Conservation (phyloP, 768 basidiomycete genomes). For the Boletellus ananiceps region DNA sequence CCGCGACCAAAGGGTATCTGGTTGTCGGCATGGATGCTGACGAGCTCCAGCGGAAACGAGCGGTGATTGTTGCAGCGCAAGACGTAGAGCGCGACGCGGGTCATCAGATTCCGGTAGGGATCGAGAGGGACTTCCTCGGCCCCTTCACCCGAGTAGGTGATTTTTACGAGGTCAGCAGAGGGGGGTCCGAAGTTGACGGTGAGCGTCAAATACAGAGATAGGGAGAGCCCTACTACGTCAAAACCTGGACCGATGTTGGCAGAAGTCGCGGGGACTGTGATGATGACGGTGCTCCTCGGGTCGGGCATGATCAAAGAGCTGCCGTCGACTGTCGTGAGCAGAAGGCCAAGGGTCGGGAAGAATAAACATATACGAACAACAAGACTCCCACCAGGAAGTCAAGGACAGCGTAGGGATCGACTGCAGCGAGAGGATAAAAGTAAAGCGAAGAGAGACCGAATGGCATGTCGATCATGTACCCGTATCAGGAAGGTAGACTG, state of each 20-base stretch:
- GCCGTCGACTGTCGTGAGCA: not conserved
- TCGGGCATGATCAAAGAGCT: conserved; percentile 21
- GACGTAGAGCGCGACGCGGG: conserved; percentile 95
- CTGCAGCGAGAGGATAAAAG: not conserved
- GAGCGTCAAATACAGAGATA: conserved; percentile 80
- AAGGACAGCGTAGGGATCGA: not conserved
- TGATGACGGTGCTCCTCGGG: conserved; percentile 44
- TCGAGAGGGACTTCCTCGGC: conserved; percentile 87
- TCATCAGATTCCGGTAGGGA: conserved; percentile 94
- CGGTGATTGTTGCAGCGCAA: conserved; percentile 80
- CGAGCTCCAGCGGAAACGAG: conserved; percentile 71
- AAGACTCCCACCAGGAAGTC: not conserved
- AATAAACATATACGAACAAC: conserved; percentile 6
- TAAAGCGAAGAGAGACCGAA: not conserved
- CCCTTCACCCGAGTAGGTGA: conserved; percentile 86
- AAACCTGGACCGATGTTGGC: conserved; percentile 99
- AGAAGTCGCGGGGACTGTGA: conserved; percentile 93
- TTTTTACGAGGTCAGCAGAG: conserved; percentile 48
- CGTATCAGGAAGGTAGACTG: conserved; percentile 10
- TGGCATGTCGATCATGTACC: conserved; percentile 8
- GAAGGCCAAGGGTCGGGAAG: too few species aligned
- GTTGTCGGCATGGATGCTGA: conserved; percentile 72
- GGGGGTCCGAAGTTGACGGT: conserved; percentile 46
- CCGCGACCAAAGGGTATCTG: conserved; percentile 98
- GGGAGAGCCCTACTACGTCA: conserved; percentile 97